phyloP scores from a whole-genome alignment of 139 green algal genomes.

The Yamagishiella unicocca region DNA sequence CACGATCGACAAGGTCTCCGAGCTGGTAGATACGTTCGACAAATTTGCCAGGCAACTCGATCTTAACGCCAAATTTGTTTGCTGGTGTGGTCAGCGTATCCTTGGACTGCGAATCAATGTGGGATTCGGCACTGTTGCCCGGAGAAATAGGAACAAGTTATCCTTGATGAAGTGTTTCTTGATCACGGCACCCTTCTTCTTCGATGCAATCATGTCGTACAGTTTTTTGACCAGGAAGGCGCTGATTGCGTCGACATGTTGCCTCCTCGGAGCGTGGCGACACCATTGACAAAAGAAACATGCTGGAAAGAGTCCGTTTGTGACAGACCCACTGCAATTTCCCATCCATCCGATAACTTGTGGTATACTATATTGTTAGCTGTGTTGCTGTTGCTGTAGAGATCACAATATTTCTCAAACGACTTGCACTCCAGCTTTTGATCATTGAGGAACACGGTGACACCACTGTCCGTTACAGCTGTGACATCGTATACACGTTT shows the following conservation, averaged over 20 bases:
- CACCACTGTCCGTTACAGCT: conserved; percentile 49
- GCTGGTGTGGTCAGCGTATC: conserved; percentile 69
- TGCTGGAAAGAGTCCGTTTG: conserved; percentile 49
- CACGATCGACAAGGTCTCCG: conserved; percentile 60
- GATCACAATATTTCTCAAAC: conserved; percentile 69
- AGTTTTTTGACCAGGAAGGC: not conserved
- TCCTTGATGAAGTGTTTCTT: conserved; percentile 65
- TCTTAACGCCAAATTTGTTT: conserved; percentile 61
- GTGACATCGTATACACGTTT: conserved; percentile 71
- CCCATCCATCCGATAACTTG: conserved; percentile 40
- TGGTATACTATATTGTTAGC: not conserved
- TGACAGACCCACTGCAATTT: conserved; percentile 62
- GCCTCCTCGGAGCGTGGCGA: conserved; percentile 70
- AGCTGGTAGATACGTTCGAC: conserved; percentile 57
- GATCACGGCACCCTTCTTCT: not conserved
- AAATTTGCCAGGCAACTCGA: conserved; percentile 64
- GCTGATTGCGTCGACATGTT: conserved; percentile 70
- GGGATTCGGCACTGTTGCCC: conserved; percentile 71
- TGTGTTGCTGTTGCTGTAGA: conserved; percentile 56
- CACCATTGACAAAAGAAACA: conserved; percentile 78
- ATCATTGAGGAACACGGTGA: conserved; percentile 26
- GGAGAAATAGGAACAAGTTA: conserved; percentile 77
- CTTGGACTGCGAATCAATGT: conserved; percentile 74
- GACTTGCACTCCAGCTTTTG: conserved; percentile 59
- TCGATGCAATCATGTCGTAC: conserved; percentile 31